Evolutionary conservation across 2,329 filamentous ascomycete genomes (phyloP), one percentile per base, ranked within the genome.

Genomic region (Grosmannia serpens): DNA sequence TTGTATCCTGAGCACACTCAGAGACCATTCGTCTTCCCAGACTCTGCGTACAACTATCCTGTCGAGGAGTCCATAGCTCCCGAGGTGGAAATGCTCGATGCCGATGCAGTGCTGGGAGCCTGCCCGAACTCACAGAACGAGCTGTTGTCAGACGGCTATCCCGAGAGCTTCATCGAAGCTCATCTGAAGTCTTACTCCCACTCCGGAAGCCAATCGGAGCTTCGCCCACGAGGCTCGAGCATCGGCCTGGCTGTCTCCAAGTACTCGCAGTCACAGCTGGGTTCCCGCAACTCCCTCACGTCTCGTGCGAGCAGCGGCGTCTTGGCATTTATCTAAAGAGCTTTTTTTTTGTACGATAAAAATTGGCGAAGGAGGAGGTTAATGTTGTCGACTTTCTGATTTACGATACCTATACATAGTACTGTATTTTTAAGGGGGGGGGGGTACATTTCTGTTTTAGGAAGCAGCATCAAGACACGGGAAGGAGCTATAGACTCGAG

Each of bases 171-270:
- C 17, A 11, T 10, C 49, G 15, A 53, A 3, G 17, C 26, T 20
- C 24, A 17, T 24, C 44, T 13, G n/a, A 17, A n/a, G n/a, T 24
- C 11, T 26, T 8, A 35, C 35, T 2, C 17, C 17, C 13, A 22
- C 10, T 33, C 29, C 26, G 47, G 20, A 5, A 35, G 22, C 20
- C n/a, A 15, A 5, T 33, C 41, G 47, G 54, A 56, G 17, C 22
- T 27, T 44, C 38, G n/a, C 13, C 33, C n/a, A 29, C 29, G 22
- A 29, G 50, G 22, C 24, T 17, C 8, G 4, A 52, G 24, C 52
- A 58, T 62, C 22, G 60, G 60, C n/a, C 20, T 61, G 44, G 60
- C 62, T 15, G 58, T 63, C 41, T 62, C 60, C 50, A 53, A 54
- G 52, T 63, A 62, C 51, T 52, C 62, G 15, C 56, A 60, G 29